phyloP scores from a whole-genome alignment of 1,284 basidiomycete species.

The Boletus sp. region DNA sequence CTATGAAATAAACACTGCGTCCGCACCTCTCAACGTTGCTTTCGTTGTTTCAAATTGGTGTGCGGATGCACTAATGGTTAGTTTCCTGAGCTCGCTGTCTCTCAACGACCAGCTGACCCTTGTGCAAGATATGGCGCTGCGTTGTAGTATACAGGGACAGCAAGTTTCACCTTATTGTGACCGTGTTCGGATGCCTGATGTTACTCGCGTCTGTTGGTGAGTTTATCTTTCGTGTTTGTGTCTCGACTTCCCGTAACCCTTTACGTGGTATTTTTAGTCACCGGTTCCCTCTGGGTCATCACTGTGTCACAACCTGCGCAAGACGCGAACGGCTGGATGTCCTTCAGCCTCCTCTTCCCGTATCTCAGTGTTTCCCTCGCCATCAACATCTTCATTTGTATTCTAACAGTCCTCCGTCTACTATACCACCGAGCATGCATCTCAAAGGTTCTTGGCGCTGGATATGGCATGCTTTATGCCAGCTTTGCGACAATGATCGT shows the following conservation, averaged over 20 bases:
- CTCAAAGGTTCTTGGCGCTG: slow-evolving; percentile 26
- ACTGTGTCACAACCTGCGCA: slow-evolving; percentile 24
- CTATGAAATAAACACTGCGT: slow-evolving; percentile 26
- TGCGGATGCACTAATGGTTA: slow-evolving; percentile 34
- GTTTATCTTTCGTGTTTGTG: not conserved
- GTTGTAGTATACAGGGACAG: slow-evolving; percentile 34
- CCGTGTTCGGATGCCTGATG: slow-evolving; percentile 21
- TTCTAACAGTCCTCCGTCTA: slow-evolving; percentile 29
- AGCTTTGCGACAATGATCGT: slow-evolving; percentile 31
- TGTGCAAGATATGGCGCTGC: slow-evolving; percentile 34
- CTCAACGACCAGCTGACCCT: not conserved
- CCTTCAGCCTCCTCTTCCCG: slow-evolving; percentile 31
- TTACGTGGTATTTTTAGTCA: slow-evolving; percentile 16
- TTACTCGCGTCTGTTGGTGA: slow-evolving; percentile 26
- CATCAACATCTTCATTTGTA: slow-evolving; percentile 30
- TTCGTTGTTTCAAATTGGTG: slow-evolving; percentile 33
- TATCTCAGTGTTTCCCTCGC: slow-evolving; percentile 32
- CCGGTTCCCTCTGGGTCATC: slow-evolving; percentile 28
- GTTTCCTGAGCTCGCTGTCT: not conserved
- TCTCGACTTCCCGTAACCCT: not conserved
- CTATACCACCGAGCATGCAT: slow-evolving; percentile 31
- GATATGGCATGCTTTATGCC: slow-evolving; percentile 28
- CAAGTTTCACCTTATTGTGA: slow-evolving; percentile 19
- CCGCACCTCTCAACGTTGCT: slow-evolving; percentile 25
- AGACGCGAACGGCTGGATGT: slow-evolving; percentile 27